Percentiles rank a stretch among this genome's conserved stretches.
phyloP scores from a whole-genome alignment of 352 stramenopile genomes.

The Phytopythium ostracodes region DNA sequence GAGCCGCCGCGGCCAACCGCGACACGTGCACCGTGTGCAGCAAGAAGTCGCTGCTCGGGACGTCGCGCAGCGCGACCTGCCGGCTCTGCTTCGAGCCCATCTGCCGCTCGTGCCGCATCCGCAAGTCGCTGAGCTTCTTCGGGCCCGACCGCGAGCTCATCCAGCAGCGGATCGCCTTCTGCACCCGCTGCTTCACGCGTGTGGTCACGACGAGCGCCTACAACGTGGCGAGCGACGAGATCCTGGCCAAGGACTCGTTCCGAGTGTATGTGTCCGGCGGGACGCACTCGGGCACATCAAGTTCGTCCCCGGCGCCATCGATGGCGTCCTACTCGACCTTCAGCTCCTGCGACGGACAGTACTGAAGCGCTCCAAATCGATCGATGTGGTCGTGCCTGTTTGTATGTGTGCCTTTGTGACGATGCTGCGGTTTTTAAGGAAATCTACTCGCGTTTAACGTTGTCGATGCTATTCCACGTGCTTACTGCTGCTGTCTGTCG shows the following conservation, averaged over 20 bases:
- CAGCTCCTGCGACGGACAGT: conserved; percentile 8
- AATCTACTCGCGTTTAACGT: no score
- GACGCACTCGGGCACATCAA: conserved; percentile 12
- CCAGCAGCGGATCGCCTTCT: conserved; percentile 37
- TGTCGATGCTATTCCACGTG: no score
- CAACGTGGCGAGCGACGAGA: conserved; percentile 23
- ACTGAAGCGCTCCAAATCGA: background rate
- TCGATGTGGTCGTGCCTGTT: background rate
- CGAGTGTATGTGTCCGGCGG: background rate
- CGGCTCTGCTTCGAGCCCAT: conserved; percentile 32
- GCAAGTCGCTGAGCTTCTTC: conserved; percentile 33
- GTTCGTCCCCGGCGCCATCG: conserved; percentile 9
- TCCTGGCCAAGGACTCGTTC: conserved; percentile 22
- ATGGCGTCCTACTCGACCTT: conserved; percentile 14
- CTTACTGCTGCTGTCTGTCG: no score
- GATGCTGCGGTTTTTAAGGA: no score
- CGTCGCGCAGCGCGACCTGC: conserved; percentile 22
- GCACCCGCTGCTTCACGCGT: conserved; percentile 23
- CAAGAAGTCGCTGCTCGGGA: conserved; percentile 9
- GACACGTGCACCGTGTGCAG: conserved; percentile 24
- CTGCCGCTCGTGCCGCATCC: conserved; percentile 30
- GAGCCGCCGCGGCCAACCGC: conserved; percentile 7
- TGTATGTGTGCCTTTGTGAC: background rate
- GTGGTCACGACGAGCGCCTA: conserved; percentile 28
- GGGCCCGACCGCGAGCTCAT: conserved; percentile 27